These are phyloP conservation scores for Penicillium sp. DNA, from an alignment of 2,329 filamentous ascomycete species.

Conservation along the genomic window DNA sequence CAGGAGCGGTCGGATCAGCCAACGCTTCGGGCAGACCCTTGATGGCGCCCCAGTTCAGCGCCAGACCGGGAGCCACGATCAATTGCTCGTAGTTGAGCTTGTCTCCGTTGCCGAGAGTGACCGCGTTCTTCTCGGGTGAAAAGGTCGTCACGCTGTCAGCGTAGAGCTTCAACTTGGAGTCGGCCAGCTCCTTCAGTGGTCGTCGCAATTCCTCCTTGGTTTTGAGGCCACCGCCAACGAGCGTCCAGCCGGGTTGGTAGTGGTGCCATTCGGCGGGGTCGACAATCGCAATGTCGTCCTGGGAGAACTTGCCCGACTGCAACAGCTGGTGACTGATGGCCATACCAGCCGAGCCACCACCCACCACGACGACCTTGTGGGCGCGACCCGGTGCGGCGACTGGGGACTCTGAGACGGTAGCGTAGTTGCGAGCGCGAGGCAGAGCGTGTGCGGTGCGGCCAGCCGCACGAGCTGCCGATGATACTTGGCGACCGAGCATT, in stretches of 20 bases:
- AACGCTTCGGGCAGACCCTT: constrained; percentile 54
- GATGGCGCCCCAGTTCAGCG: constrained; percentile 47
- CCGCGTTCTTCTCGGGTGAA: constrained; percentile 50
- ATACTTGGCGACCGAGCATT: constrained; percentile 25
- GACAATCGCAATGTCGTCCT: constrained; percentile 58
- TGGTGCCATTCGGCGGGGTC: constrained; percentile 60
- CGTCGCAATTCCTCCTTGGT: constrained; percentile 53
- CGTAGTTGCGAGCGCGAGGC: constrained; percentile 14
- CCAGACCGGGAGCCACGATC: constrained; percentile 56
- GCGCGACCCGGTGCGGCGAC: constrained; percentile 35
- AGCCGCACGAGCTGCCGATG: constrained; percentile 20
- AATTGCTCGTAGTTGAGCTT: constrained; percentile 58
- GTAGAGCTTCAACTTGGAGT: constrained; percentile 59
- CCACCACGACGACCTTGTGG: constrained; percentile 63
- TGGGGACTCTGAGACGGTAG: constrained; percentile 27
- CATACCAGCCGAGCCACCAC: constrained; percentile 61
- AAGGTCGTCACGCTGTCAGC: constrained; percentile 47
- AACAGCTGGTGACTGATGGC: constrained; percentile 63
- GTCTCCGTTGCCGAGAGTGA: constrained; percentile 52
- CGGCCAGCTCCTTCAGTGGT: constrained; percentile 48
- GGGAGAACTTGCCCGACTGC: constrained; percentile 49
- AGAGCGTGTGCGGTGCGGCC: constrained; percentile 13
- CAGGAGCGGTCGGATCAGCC: constrained; percentile 41
- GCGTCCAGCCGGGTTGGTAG: constrained; percentile 65
- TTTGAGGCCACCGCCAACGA: constrained; percentile 62